These are phyloP conservation scores for Carex kokanica DNA, from an alignment of 176 grass and related monocot genomes.

Conservation along the genomic window DNA sequence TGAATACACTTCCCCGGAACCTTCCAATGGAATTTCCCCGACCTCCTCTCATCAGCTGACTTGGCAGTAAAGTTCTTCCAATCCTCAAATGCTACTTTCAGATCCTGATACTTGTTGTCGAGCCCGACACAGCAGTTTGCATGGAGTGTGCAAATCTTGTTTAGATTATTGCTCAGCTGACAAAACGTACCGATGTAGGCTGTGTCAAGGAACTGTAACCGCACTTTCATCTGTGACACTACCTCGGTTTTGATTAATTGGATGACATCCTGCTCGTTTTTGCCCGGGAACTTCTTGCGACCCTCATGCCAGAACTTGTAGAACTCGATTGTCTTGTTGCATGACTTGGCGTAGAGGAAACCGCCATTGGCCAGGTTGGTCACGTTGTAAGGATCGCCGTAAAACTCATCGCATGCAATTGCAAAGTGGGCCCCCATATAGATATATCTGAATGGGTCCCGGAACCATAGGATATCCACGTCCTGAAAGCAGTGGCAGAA, in stretches of 20 bases:
- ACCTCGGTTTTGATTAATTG: conserved; percentile 70
- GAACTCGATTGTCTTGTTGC: conserved; percentile 62
- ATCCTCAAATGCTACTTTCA: conserved; percentile 45
- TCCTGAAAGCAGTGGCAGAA: conserved; percentile 37
- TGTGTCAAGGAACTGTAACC: conserved; percentile 85
- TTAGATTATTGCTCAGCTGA: conserved; percentile 72
- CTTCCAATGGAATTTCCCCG: conserved; percentile 62
- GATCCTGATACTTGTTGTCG: conserved; percentile 51
- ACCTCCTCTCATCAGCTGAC: conserved; percentile 32
- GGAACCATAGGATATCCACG: conserved; percentile 93
- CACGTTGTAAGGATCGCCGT: conserved; percentile 55
- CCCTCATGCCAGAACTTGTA: conserved; percentile 61
- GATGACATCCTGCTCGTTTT: conserved; percentile 91
- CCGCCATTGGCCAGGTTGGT: conserved; percentile 83
- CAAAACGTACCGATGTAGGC: conserved; percentile 62
- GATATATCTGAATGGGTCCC: conserved; percentile 77
- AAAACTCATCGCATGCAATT: conserved; percentile 64
- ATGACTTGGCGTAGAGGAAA: conserved; percentile 74
- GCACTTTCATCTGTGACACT: conserved; percentile 30
- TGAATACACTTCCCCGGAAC: conserved; percentile 65
- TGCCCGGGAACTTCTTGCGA: conserved; percentile 35
- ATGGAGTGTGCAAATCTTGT: conserved; percentile 78
- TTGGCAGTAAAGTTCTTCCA: conserved; percentile 70
- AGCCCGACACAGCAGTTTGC: conserved; percentile 82
- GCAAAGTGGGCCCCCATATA: conserved; percentile 56